Evolutionary conservation across 1,139 yeast genomes (phyloP).

Genomic region (Zygosaccharomyces pseudobailii): DNA sequence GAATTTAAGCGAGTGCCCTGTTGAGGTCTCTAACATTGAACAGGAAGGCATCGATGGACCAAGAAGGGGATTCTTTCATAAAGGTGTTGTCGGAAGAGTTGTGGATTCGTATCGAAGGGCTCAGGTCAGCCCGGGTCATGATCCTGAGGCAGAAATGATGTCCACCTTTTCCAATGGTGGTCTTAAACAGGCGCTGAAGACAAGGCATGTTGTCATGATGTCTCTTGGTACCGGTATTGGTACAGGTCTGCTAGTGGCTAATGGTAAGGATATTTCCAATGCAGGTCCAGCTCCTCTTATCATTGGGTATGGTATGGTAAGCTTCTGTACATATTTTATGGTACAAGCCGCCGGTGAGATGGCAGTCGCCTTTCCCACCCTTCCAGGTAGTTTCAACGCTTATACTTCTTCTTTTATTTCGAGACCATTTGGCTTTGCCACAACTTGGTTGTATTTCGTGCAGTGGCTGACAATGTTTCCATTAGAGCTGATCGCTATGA

Average conservation of each 20-base stretch:
- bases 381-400: conserved; percentile 72
- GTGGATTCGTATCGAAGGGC: conserved; percentile 28
- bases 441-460: conserved; percentile 73
- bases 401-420: conserved; percentile 63
- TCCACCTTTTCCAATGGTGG: conserved; percentile 11
- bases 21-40: conserved; percentile 1
- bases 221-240: conserved; percentile 84
- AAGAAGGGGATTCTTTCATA: conserved; percentile 1
- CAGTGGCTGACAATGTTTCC: conserved; percentile 81
- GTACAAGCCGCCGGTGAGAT: conserved; percentile 80
- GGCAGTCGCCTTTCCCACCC: conserved; percentile 67
- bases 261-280: conserved; percentile 56
- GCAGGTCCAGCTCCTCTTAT: conserved; percentile 81
- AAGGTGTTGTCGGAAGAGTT: conserved; percentile 16
- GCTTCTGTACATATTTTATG: conserved; percentile 63
- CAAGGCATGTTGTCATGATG: conserved; percentile 58
- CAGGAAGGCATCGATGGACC: conserved; percentile 2
- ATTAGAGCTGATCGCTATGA: conserved; percentile 70
- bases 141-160: conserved; percentile 18
- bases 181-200: conserved; percentile 45
- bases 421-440: conserved; percentile 73
- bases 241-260: conserved; percentile 70
- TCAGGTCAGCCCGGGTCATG: conserved; percentile 10
- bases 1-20: conserved; percentile 1
- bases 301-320: conserved; percentile 61